These are phyloP conservation scores for Nematocida parisii DNA, from an alignment of 371 early-diverging fungal genomes.

Conservation along the genomic window DNA sequence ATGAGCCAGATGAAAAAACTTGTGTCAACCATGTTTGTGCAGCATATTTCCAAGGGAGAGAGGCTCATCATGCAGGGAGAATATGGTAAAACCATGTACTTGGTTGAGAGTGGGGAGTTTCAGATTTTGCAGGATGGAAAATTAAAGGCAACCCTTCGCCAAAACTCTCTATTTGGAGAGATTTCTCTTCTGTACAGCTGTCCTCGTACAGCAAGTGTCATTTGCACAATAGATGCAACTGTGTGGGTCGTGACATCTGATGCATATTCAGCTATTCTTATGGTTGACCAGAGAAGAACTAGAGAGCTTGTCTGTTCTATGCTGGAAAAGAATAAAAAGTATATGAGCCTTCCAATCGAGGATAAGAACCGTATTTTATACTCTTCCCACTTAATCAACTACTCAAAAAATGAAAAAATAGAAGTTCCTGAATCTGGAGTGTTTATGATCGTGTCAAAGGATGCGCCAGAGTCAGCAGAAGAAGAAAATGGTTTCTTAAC, in stretches of 20 bases:
- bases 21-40: constrained; percentile 61
- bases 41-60: constrained; percentile 71
- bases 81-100: constrained; percentile 90
- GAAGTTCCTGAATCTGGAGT: constrained; percentile 36
- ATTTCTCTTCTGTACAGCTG: constrained; percentile 88
- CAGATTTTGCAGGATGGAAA: constrained; percentile 77
- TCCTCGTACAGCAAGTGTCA: constrained; percentile 81
- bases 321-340: constrained; percentile 41
- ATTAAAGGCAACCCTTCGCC: constrained; percentile 61
- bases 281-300: constrained; percentile 55
- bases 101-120: constrained; percentile 86
- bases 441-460: constrained; percentile 22
- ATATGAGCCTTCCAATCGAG: constrained; percentile 26
- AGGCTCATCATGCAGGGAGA: constrained; percentile 87
- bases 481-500: background rate
- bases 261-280: constrained; percentile 61
- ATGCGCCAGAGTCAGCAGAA: background rate
- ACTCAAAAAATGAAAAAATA: constrained; percentile 13
- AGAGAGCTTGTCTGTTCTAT: constrained; percentile 50
- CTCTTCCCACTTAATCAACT: constrained; percentile 39
- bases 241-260: constrained; percentile 76
- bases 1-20: constrained; percentile 63
- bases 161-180: constrained; percentile 79
- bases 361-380: constrained; percentile 44
- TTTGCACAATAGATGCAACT: constrained; percentile 76